Conservation (phyloP, 2,329 filamentous ascomycete species). For the Exophiala sideris region DNA sequence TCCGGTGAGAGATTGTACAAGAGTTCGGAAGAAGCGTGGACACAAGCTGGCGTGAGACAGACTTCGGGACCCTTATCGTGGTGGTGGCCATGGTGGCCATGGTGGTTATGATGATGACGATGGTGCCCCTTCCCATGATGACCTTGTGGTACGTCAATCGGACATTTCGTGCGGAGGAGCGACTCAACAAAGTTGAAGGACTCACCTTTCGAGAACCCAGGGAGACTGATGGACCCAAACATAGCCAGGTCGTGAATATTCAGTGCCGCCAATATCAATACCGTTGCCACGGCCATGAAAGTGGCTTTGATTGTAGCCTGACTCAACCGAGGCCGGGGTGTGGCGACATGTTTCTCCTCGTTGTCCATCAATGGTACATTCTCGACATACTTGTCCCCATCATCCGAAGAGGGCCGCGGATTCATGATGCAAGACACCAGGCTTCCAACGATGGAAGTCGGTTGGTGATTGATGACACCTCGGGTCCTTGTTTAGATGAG, state of each 20-base stretch:
- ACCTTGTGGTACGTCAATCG: no score
- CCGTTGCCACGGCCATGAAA: background rate
- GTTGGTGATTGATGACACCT: background rate
- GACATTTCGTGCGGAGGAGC: no score
- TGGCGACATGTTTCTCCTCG: background rate
- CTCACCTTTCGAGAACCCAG: background rate
- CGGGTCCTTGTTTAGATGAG: no score
- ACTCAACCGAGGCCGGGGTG: background rate
- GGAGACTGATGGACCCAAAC: background rate
- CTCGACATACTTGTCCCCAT: background rate
- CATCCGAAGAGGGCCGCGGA: background rate
- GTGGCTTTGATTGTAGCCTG: background rate
- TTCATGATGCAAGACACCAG: background rate
- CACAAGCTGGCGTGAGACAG: slow-evolving; percentile 59
- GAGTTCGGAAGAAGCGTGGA: slow-evolving; percentile 61
- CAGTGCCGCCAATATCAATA: background rate
- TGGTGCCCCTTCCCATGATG: no score
- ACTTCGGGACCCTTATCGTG: slow-evolving; percentile 26
- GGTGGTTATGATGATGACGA: no score
- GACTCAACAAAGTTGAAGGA: background rate
- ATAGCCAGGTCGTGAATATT: background rate
- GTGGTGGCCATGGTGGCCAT: no score
- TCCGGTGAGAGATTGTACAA: slow-evolving; percentile 61
- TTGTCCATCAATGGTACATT: background rate
- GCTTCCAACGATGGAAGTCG: background rate